Base-by-base conservation (phyloP, 495 filamentous ascomycete genomes). In the Neurospora hispaniola region DNA sequence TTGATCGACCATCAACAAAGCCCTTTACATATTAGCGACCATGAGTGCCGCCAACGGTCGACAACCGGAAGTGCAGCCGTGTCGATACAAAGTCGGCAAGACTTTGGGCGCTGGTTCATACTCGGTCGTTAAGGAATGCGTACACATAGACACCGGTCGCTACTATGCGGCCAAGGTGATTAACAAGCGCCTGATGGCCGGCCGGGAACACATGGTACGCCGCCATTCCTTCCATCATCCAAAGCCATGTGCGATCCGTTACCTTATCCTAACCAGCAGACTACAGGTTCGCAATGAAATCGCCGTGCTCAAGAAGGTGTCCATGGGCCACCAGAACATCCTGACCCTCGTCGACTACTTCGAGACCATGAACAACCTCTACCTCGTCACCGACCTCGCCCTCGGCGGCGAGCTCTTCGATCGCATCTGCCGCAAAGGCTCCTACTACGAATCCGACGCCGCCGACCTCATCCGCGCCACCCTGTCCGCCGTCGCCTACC, bases 131-230 rank as follows among this genome's bases (percentile, higher is more conserved):
- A 98, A 98, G 82, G 96, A 99, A 83, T 99, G 96, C 81, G 94
- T 99, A 23, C 96, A 98, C 81, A 98, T 98, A 77, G 96, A 98
- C 75, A 98, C 96, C 1, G 96, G 95, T 69, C 88, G 94, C 71
- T 98, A 97, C 84, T 99, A 98, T 90, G 96, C 96, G 18, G 96
- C 96, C 44, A 99, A 99, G 83, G 96, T 99, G 27, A 99, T 99
- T 83, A 99, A 98, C 82, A 99, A 99, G 88, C 88, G 96, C 42
- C 84, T 99, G 77, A 99, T 99, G 96, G 92, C 93, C 40, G 96
- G 96, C 69, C 88, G 96, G 73, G 96, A 99, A 83, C 96, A 98
- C 81, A 99, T 99, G 96, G 96, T 98, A 85, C 42, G 18, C 42
- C 54, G 70, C 31, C 48, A 4, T 20, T 12, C 18, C 5, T 42